Evolutionary conservation across 805 yeast genomes (phyloP).

Genomic region (Candida dajiaensis): DNA sequence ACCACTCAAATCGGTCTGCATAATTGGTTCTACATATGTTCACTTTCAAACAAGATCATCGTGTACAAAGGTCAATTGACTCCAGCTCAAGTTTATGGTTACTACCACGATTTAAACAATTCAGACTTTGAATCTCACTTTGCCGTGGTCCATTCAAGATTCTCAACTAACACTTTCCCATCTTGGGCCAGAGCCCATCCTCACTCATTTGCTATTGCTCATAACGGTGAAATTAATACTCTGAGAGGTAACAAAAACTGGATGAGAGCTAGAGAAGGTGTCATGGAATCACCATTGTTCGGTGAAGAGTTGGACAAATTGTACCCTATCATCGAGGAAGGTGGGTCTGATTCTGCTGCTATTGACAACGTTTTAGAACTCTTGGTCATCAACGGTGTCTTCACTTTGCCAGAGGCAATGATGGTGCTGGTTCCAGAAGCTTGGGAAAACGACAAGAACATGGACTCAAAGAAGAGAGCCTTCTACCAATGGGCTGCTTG

Average conservation of each 20-base stretch:
- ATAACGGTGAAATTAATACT: slow-evolving; percentile 97
- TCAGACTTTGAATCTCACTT: slow-evolving; percentile 92
- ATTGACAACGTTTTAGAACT: slow-evolving; percentile 93
- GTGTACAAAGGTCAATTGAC: slow-evolving; percentile 98
- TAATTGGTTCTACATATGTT: slow-evolving; percentile 97
- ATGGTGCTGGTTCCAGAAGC: slow-evolving; percentile 98
- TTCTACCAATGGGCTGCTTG: slow-evolving; percentile 99
- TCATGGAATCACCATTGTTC: slow-evolving; percentile 79
- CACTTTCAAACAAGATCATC: slow-evolving; percentile 80
- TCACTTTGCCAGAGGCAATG: slow-evolving; percentile 92
- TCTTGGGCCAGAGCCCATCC: slow-evolving; percentile 99
- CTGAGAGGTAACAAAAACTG: slow-evolving; percentile 96
- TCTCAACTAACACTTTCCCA: slow-evolving; percentile 97
- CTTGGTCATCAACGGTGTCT: slow-evolving; percentile 83
- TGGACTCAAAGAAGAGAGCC: slow-evolving; percentile 90
- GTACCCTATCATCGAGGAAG: slow-evolving; percentile 95
- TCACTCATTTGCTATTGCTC: slow-evolving; percentile 85
- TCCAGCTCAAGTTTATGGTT: slow-evolving; percentile 91
- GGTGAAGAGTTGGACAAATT: slow-evolving; percentile 88
- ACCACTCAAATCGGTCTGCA: slow-evolving; percentile 89
- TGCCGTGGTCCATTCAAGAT: slow-evolving; percentile 94
- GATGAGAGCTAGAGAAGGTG: slow-evolving; percentile 99
- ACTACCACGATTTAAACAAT: slow-evolving; percentile 87
- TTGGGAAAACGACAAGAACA: slow-evolving; percentile 81
- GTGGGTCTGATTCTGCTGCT: slow-evolving; percentile 98